Evolutionary conservation across 371 early-diverging fungal species (phyloP), one percentile per base, ranked within the genome.

Genomic region (Cokeromyces recurvatus): DNA sequence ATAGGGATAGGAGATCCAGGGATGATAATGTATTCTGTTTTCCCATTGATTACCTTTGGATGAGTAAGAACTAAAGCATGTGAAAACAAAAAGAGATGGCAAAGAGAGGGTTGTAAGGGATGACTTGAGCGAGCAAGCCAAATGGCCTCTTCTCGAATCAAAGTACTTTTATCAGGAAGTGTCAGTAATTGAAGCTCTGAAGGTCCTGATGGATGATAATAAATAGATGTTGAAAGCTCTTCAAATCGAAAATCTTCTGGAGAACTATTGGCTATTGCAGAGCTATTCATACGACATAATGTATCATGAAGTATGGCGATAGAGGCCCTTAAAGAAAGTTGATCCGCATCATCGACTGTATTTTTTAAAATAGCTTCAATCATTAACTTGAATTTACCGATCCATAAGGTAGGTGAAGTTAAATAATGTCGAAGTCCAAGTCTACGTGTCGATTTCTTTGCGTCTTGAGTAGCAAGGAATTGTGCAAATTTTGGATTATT

Each of bases 41-140:
- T 41, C 8, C 51, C 46, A 4, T 36, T 34, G 2, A n/a, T 4
- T 1, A 51, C 38, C 5, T 53, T 50, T 5, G 56, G 58, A 17
- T 55, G 54, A 1, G 66, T 66, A 21, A 70, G 31, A 7, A 70
- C 32, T 8, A 70, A 21, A 1, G 57, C 50, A 51, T 70, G 70
- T 10, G 70, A 48, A 23, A 70, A 70, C n/a, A 70, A 38, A 20
- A 70, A 61, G 10, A 70, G 8, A 35, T 64, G 57, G 15, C 64
- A 63, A n/a, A 47, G 22, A 0, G 43, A 46, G 2, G 54, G 47
- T 2, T 40, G 51, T 3, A 66, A 46, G 6, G 70, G 64, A 44
- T 64, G 66, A 0, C 47, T 52, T 0, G 64, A 53, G 2, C 64
- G 46, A 3, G 62, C 51, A 0, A 70, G 47, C 35, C 52, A 46